Percentiles rank a stretch among this genome's conserved stretches.
These are phyloP conservation scores for Achlya hypogyna DNA, from an alignment of 352 stramenopile genomes.

Conservation along the genomic window DNA sequence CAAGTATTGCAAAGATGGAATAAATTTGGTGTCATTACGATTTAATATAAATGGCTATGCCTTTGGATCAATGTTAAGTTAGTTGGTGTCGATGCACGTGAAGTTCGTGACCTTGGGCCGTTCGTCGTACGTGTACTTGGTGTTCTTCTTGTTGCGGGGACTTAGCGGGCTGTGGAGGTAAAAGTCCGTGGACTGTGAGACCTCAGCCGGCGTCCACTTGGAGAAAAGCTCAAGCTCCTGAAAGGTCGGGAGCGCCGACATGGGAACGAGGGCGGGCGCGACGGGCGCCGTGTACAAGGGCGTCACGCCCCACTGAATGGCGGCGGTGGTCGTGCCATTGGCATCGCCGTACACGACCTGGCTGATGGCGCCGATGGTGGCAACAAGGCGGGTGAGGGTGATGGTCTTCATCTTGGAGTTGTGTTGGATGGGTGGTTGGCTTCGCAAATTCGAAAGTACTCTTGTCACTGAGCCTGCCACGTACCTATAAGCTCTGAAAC, in stretches of 20 bases:
- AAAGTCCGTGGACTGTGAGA: not conserved
- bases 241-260: not conserved
- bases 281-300: not conserved
- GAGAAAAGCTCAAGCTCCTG: not conserved
- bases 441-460: not conserved
- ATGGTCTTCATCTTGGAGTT: not conserved
- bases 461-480: not conserved
- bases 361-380: not conserved
- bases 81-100: not conserved
- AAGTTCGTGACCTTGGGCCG: not conserved
- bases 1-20: too few relatives aligned
- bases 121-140: not conserved
- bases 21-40: not conserved
- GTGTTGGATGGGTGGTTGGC: not conserved
- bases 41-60: not conserved
- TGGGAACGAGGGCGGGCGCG: not conserved
- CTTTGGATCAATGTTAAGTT: not conserved
- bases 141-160: constrained; percentile 1
- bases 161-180: constrained; percentile 7
- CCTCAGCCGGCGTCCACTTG: constrained; percentile 4
- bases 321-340: not conserved
- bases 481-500: not conserved
- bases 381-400: not conserved
- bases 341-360: not conserved
- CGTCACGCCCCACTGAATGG: not conserved